These are phyloP conservation scores for Rhodofomes roseus DNA, from an alignment of 1,284 basidiomycete genomes.

Conservation along the genomic window DNA sequence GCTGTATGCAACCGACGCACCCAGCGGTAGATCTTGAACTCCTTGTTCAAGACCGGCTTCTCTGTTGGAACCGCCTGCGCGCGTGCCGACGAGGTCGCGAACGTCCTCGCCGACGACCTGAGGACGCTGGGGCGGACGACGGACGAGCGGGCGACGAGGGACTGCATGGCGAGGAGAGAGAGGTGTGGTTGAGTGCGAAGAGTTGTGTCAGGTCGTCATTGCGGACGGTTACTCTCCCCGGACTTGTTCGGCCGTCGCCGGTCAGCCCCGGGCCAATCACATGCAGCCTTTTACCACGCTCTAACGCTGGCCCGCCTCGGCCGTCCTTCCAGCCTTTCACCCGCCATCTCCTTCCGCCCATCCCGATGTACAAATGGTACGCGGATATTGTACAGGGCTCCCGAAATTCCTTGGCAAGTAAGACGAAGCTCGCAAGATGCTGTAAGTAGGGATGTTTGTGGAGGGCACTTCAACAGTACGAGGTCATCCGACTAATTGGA, in stretches of 20 bases:
- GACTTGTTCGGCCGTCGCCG: conserved; percentile 11
- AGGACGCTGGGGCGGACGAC: not conserved
- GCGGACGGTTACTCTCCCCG: not conserved
- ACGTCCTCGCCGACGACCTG: conserved; percentile 24
- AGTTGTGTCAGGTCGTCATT: conserved; percentile 4
- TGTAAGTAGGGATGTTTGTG: too few relatives aligned
- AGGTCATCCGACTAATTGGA: too few relatives aligned
- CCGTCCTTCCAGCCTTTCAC: not conserved
- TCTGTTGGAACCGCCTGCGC: conserved; percentile 38
- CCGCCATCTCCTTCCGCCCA: not conserved
- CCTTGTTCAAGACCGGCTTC: conserved; percentile 56
- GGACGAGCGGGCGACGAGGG: conserved; percentile 7
- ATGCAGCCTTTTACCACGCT: not conserved
- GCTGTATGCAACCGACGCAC: conserved; percentile 34
- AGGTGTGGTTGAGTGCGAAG: not conserved
- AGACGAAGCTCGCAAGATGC: too few relatives aligned
- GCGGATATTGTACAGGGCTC: too few relatives aligned
- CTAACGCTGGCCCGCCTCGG: not conserved
- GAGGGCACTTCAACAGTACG: too few relatives aligned
- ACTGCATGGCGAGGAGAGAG: conserved; percentile 9
- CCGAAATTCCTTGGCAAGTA: too few relatives aligned
- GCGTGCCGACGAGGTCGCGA: conserved; percentile 33
- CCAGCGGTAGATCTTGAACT: conserved; percentile 98
- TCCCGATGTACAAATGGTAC: not conserved
- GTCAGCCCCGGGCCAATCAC: conserved; percentile 4